These are phyloP conservation scores for Podila epicladia DNA, from an alignment of 192 early-diverging fungal species.

Conservation along the genomic window DNA sequence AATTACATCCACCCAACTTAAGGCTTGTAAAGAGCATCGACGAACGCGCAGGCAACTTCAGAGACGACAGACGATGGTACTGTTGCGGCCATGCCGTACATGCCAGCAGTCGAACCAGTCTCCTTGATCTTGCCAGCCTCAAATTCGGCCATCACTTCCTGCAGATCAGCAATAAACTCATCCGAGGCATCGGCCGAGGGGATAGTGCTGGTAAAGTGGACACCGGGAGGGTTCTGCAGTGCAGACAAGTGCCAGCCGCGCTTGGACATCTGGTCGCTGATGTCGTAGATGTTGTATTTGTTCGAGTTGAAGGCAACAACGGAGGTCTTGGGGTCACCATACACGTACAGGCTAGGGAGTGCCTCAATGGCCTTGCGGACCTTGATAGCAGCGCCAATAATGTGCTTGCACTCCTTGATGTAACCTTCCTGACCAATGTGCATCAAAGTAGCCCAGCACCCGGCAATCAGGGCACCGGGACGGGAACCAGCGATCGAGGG, in stretches of 20 bases:
- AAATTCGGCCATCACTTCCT: conserved; percentile 75
- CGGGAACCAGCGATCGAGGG: conserved; percentile 92
- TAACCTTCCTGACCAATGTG: conserved; percentile 90
- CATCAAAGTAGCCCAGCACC: conserved; percentile 95
- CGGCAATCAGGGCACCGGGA: conserved; percentile 93
- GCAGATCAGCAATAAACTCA: conserved; percentile 81
- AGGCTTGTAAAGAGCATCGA: conserved; percentile 84
- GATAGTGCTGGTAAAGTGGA: conserved; percentile 93
- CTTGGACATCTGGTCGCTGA: conserved; percentile 83
- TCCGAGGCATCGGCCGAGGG: conserved; percentile 77
- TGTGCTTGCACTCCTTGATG: conserved; percentile 79
- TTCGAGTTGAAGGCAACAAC: conserved; percentile 87
- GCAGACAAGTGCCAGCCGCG: conserved; percentile 90
- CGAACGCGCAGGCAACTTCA: conserved; percentile 88
- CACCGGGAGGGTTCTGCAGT: conserved; percentile 87
- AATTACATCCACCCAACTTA: conserved; percentile 32
- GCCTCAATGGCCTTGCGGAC: conserved; percentile 70
- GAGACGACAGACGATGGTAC: conserved; percentile 89
- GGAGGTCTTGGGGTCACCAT: conserved; percentile 83
- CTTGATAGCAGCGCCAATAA: conserved; percentile 70
- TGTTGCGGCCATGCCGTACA: conserved; percentile 93
- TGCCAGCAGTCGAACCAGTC: conserved; percentile 81
- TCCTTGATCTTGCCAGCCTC: conserved; percentile 73
- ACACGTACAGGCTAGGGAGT: conserved; percentile 77
- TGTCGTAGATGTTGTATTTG: conserved; percentile 83